Evolutionary conservation across 129 eudicot genomes (phyloP).

Genomic region (Heracleum sosnowskyi): DNA sequence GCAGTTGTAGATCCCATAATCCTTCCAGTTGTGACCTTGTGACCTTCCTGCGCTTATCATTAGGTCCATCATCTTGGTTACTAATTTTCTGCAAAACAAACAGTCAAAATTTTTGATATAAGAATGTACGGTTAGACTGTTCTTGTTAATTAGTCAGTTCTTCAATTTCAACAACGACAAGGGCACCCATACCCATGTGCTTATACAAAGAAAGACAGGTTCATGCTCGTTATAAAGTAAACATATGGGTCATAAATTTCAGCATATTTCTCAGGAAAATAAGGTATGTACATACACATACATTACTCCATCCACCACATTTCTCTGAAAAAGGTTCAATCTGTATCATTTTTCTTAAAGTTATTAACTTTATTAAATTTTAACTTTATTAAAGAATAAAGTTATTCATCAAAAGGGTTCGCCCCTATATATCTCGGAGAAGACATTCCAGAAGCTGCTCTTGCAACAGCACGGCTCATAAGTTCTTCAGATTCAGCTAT

Average conservation of each 20-base stretch:
- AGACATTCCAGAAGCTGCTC: too few species aligned
- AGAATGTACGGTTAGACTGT: not conserved
- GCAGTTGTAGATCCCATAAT: too few species aligned
- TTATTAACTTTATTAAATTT: too few species aligned
- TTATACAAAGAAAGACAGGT: not conserved
- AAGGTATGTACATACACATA: not conserved
- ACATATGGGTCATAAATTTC: not conserved
- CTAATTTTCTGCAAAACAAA: constrained; percentile 23
- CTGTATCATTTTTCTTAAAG: too few species aligned
- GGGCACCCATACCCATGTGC: not conserved
- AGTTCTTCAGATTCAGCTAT: constrained; percentile 21
- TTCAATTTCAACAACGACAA: not conserved
- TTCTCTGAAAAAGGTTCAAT: not conserved
- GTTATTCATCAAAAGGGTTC: constrained; percentile 56
- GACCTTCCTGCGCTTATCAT: too few species aligned
- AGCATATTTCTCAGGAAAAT: not conserved
- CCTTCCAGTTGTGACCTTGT: too few species aligned
- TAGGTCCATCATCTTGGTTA: too few species aligned
- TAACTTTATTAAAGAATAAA: too few species aligned
- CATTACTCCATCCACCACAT: not conserved
- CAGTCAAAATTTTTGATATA: not conserved
- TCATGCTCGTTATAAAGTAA: not conserved
- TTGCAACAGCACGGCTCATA: constrained; percentile 50
- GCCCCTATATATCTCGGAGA: constrained; percentile 62
- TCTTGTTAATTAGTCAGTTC: not conserved